Evolutionary conservation across 2,329 filamentous ascomycete genomes (phyloP).

Genomic region (Aspergillus candidus): DNA sequence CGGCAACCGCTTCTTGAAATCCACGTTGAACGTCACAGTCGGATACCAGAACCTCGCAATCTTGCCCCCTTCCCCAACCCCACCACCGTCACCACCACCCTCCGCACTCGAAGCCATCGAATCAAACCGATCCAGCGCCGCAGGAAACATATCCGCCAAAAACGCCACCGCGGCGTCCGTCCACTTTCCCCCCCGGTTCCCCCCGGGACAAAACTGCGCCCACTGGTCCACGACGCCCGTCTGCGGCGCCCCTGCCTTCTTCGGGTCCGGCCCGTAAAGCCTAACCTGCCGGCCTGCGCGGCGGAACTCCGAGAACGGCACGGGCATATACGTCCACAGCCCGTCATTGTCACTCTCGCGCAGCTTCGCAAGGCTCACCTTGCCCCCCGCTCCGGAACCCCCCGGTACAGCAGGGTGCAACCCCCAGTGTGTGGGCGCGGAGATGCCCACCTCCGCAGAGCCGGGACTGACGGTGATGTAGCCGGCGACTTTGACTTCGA

Average conservation of each 20-base stretch:
- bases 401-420: constrained; percentile 42
- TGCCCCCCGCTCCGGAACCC: constrained; percentile 30
- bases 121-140: constrained; percentile 52
- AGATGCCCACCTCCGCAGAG: constrained; percentile 51
- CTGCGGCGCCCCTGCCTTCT: constrained; percentile 3
- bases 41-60: constrained; percentile 62
- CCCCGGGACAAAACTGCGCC: constrained; percentile 56
- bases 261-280: constrained; percentile 38
- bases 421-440: constrained; percentile 50
- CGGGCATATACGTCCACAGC: constrained; percentile 17
- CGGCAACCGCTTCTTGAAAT: constrained; percentile 68
- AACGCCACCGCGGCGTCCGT: constrained; percentile 60
- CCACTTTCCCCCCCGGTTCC: constrained; percentile 45
- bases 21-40: constrained; percentile 67
- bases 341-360: constrained; percentile 20
- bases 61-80: constrained; percentile 18
- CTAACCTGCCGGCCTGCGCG: constrained; percentile 48
- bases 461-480: constrained; percentile 63
- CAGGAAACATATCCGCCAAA: constrained; percentile 63
- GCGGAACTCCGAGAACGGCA: constrained; percentile 35
- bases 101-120: constrained; percentile 22
- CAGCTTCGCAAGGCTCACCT: constrained; percentile 19
- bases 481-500: constrained; percentile 56
- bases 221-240: constrained; percentile 54
- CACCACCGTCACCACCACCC: constrained; percentile 23